These are phyloP conservation scores for Drosera capensis DNA, from an alignment of 148 eudicot genomes.

Conservation along the genomic window DNA sequence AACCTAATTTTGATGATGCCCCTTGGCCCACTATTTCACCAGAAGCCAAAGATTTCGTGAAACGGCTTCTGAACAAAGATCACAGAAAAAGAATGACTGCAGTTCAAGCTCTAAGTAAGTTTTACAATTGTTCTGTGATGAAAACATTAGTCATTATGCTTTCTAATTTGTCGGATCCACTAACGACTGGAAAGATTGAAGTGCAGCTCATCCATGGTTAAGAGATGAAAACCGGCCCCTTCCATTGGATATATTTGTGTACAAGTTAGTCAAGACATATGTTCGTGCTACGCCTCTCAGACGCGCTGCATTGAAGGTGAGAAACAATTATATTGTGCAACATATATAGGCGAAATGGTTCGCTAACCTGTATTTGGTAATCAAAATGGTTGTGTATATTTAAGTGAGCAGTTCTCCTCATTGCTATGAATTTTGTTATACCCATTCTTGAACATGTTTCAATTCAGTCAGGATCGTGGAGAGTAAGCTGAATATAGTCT, in stretches of 20 bases:
- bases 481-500: too few relatives aligned
- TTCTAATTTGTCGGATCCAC: constrained; percentile 1
- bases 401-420: too few relatives aligned
- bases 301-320: constrained; percentile 77
- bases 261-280: constrained; percentile 64
- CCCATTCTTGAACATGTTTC: too few relatives aligned
- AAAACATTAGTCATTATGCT: not conserved
- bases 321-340: constrained; percentile 3
- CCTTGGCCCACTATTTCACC: constrained; percentile 79
- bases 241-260: constrained; percentile 66
- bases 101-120: constrained; percentile 76
- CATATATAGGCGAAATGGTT: too few relatives aligned
- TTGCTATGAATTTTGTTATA: too few relatives aligned
- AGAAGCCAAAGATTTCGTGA: constrained; percentile 88
- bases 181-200: constrained; percentile 5
- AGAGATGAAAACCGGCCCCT: constrained; percentile 37
- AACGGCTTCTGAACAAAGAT: constrained; percentile 73
- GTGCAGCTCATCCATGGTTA: constrained; percentile 98
- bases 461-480: too few relatives aligned
- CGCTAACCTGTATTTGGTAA: too few relatives aligned
- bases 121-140: not conserved
- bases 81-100: constrained; percentile 93
- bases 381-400: too few relatives aligned
- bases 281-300: constrained; percentile 59
- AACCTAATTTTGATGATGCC: constrained; percentile 67